These are phyloP conservation scores for Populus hybrid DNA, from an alignment of 441 rosid species.

Conservation along the genomic window DNA sequence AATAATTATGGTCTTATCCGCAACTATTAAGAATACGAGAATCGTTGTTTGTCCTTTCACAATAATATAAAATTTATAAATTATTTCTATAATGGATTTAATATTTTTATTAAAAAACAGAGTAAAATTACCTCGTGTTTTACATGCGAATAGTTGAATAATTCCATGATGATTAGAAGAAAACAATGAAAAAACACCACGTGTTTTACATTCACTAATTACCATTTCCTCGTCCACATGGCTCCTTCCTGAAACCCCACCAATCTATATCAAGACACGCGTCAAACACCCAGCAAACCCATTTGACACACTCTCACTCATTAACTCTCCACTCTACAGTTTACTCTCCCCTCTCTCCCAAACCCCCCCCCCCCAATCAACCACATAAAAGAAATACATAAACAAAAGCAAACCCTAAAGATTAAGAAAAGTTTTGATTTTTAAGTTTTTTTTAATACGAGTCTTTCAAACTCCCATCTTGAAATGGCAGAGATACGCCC, in stretches of 20 bases:
- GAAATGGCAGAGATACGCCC: constrained; percentile 49
- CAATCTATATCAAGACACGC: constrained; percentile 20
- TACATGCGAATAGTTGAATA: neutral
- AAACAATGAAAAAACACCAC: neutral
- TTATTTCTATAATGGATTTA: no score
- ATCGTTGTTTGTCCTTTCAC: no score
- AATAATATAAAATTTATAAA: no score
- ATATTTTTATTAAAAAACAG: no score
- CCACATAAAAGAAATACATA: neutral
- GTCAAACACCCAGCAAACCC: constrained; percentile 22
- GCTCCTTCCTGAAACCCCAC: neutral
- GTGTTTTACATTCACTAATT: neutral
- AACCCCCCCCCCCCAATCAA: neutral
- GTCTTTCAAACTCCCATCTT: neutral
- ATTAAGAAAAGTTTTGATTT: neutral
- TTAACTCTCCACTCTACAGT: neutral
- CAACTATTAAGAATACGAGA: no score
- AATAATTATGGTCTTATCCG: no score
- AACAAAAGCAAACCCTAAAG: constrained; percentile 5
- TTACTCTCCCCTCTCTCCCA: neutral
- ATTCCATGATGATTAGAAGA: neutral
- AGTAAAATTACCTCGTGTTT: no score
- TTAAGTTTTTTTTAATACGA: neutral
- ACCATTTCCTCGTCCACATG: neutral
- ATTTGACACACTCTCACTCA: constrained; percentile 10